Conservation (phyloP, 176 grass and related monocot species). For the Avena eriantha region DNA sequence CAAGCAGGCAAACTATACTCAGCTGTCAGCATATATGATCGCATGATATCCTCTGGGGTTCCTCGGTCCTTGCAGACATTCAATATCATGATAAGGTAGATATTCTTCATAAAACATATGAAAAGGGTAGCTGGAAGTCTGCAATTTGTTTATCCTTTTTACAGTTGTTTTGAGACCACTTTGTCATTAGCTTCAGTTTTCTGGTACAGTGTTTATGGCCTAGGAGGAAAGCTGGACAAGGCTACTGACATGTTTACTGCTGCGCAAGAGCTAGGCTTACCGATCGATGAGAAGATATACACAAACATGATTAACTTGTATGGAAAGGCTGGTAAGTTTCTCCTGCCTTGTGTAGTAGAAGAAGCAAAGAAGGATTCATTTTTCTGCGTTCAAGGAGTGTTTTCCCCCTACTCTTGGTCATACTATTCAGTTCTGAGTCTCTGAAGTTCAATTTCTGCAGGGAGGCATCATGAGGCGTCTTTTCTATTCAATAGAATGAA, state of each 20-base stretch:
- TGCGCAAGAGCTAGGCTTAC: constrained; percentile 60
- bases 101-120: not conserved
- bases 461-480: constrained; percentile 52
- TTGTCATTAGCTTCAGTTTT: constrained; percentile 38
- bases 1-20: constrained; percentile 85
- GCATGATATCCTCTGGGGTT: constrained; percentile 74
- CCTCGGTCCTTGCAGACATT: constrained; percentile 75
- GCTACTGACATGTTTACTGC: constrained; percentile 74
- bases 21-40: constrained; percentile 72
- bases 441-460: constrained; percentile 44
- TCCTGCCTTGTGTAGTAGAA: not conserved
- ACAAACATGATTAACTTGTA: constrained; percentile 76
- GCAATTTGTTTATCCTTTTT: no score
- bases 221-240: constrained; percentile 86
- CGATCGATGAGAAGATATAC: constrained; percentile 74
- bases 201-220: constrained; percentile 85
- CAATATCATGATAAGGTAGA: constrained; percentile 95
- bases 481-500: constrained; percentile 83
- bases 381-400: not conserved
- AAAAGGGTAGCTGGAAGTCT: not conserved
- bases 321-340: constrained; percentile 72
- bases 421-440: not conserved
- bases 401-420: not conserved
- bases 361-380: not conserved
- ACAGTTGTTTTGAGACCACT: constrained; percentile 11